Base-by-base conservation (phyloP, 1,284 basidiomycete genomes). In the Austroboletus novae-zelandiae region DNA sequence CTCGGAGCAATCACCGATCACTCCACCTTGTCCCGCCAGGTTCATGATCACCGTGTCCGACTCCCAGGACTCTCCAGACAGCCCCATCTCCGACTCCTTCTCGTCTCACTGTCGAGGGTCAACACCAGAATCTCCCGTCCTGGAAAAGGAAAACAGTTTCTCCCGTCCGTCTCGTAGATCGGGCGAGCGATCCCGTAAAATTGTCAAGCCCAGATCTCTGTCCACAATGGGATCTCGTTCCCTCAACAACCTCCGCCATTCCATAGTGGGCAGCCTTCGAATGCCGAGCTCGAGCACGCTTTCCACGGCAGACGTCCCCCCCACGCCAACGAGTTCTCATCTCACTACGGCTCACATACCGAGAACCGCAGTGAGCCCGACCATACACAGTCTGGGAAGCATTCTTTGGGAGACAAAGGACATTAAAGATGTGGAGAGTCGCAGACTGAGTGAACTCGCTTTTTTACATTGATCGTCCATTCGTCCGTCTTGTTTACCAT, bases 381-480 rank as follows among this genome's bases (percentile, higher is more conserved):
- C 75, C 37, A 76, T 86, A 56, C 78, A 88, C 60, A 80, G 68
- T 54, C 62, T 71, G 13, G 82, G 74, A 46, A 80, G 72, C 48
- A 83, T 88, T 44, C 50, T 79, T 54, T 50, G 73, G 34, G 74
- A 81, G 66, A 69, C 77, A 48, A 73, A 62, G 45, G 67, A 67
- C 37, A 86, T 88, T 43, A 70, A 80, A 62, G 83, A 88, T 58
- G 82, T 79, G 20, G 85, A 88, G 71, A 78, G 73, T 56, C 70
- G 84, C 62, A 69, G 83, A 63, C 69, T 87, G 71, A 80, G 80
- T 49, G 86, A 87, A 71, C 66, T 86, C 61, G 84, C 84, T 51
- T 88, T 87, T 63, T 67, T 87, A 59, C 74, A 75, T 54, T 80
- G 58, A 72, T 50, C 23, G 40, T 20, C 29, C 47, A 31, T 52